phyloP scores from a whole-genome alignment of 2,329 filamentous ascomycete genomes.

The Reticulascus tulasneorum region DNA sequence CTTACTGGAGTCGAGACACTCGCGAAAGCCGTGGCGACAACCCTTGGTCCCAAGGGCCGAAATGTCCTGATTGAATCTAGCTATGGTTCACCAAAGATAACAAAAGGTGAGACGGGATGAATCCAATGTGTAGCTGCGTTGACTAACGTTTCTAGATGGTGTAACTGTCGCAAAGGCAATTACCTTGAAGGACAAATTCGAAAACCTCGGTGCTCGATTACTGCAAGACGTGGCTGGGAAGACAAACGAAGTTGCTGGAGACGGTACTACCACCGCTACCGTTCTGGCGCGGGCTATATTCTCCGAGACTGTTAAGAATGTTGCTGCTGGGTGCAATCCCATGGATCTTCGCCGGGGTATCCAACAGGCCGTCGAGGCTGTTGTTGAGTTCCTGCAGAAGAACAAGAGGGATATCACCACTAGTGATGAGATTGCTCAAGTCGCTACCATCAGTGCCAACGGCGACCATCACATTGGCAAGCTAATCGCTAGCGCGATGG shows the following conservation, averaged over 20 bases:
- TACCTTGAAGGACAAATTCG: constrained; percentile 95
- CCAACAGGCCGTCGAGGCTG: constrained; percentile 91
- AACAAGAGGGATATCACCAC: constrained; percentile 99
- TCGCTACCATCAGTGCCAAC: constrained; percentile 97
- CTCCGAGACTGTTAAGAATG: constrained; percentile 99
- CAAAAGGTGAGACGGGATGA: constrained; percentile 70
- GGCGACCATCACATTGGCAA: constrained; percentile 92
- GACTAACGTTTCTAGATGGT: constrained; percentile 60
- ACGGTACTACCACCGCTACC: constrained; percentile 96
- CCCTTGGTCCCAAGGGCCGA: constrained; percentile 93
- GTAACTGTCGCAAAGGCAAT: constrained; percentile 88
- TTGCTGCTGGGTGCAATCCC: constrained; percentile 97
- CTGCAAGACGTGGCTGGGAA: constrained; percentile 98
- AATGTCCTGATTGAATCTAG: constrained; percentile 98
- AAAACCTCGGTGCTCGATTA: constrained; percentile 95
- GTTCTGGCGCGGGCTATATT: constrained; percentile 97
- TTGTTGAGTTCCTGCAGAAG: constrained; percentile 88
- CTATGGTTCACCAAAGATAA: constrained; percentile 99
- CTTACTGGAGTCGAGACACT: constrained; percentile 95
- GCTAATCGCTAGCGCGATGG: constrained; percentile 97
- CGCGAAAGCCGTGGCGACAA: constrained; percentile 92
- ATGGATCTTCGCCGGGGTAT: constrained; percentile 98
- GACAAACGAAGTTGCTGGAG: constrained; percentile 98
- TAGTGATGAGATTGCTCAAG: constrained; percentile 93
- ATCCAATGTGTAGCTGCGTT: neutral